phyloP scores from a whole-genome alignment of 805 yeast species.

The Myxozyma melibiosi region DNA sequence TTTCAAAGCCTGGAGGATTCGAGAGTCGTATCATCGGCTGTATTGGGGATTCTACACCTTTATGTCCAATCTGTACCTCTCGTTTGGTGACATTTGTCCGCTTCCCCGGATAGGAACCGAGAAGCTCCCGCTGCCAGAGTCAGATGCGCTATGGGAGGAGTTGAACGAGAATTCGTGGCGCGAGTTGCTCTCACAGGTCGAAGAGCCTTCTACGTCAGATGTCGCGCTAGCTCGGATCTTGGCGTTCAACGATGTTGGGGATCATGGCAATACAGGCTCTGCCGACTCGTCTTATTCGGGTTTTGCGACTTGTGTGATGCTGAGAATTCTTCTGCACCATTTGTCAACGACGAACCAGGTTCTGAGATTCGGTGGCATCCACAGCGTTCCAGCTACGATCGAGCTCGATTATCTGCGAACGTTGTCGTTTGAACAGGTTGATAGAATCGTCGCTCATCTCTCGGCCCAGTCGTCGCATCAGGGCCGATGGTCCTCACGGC shows the following conservation, averaged over 20 bases:
- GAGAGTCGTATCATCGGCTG: conserved; percentile 20
- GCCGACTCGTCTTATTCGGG: conserved; percentile 7
- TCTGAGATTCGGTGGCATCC: conserved; percentile 16
- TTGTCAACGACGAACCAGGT: conserved; percentile 21
- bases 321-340: conserved; percentile 18
- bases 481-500: not conserved
- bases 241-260: conserved; percentile 12
- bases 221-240: conserved; percentile 15
- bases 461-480: conserved; percentile 9
- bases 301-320: conserved; percentile 17
- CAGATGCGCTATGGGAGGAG: conserved; percentile 36
- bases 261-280: not conserved
- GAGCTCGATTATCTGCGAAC: conserved; percentile 19
- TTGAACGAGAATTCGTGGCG: conserved; percentile 7
- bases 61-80: conserved; percentile 17
- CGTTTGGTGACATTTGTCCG: conserved; percentile 21
- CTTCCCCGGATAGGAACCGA: conserved; percentile 29
- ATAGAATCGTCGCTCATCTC: conserved; percentile 12
- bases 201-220: conserved; percentile 14
- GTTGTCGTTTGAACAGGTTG: conserved; percentile 20
- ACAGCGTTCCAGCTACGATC: conserved; percentile 17
- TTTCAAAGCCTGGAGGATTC: conserved; percentile 9
- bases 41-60: conserved; percentile 23
- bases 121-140: conserved; percentile 34
- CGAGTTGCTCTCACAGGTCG: not conserved